These are phyloP conservation scores for Sanguinoderma infundibulare DNA, from an alignment of 1,284 basidiomycete genomes.

Conservation along the genomic window DNA sequence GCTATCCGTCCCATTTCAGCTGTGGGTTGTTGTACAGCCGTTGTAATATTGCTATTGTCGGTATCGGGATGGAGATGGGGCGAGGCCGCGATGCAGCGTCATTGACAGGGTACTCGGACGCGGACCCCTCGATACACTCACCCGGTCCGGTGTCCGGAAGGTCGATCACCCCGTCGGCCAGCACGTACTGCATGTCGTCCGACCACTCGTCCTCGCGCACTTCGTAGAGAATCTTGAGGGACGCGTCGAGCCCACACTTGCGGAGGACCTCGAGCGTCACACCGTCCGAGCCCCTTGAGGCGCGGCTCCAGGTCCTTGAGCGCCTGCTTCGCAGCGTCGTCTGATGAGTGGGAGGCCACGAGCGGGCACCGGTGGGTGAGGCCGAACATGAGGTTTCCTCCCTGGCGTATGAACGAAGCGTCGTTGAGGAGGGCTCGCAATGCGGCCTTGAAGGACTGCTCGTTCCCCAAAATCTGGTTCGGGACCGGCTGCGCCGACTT, in stretches of 20 bases:
- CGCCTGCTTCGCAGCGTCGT: not conserved
- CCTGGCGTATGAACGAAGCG: slow-evolving; percentile 32
- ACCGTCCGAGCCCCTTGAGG: slow-evolving; percentile 34
- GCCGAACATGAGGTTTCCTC: slow-evolving; percentile 43
- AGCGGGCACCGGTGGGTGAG: slow-evolving; percentile 39
- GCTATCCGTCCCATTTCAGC: not conserved
- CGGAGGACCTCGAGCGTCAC: slow-evolving; percentile 2
- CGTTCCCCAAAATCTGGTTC: not conserved
- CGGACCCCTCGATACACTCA: not conserved
- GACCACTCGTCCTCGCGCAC: not conserved
- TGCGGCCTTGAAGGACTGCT: slow-evolving; percentile 10
- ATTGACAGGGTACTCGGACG: not conserved
- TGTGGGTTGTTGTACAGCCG: not conserved
- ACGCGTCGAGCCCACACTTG: slow-evolving; percentile 16
- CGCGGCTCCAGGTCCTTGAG: slow-evolving; percentile 7
- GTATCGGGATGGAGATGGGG: too few species aligned
- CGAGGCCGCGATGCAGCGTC: too few species aligned
- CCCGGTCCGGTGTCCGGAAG: not conserved
- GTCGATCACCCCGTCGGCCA: slow-evolving; percentile 8
- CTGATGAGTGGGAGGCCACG: not conserved
- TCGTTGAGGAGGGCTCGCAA: slow-evolving; percentile 32
- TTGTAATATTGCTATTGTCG: too few species aligned
- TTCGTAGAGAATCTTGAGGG: slow-evolving; percentile 18
- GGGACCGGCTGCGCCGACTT: not conserved
- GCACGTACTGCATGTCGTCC: not conserved